Conservation (phyloP, 768 basidiomycete species). For the Amanita pallidorosea region DNA sequence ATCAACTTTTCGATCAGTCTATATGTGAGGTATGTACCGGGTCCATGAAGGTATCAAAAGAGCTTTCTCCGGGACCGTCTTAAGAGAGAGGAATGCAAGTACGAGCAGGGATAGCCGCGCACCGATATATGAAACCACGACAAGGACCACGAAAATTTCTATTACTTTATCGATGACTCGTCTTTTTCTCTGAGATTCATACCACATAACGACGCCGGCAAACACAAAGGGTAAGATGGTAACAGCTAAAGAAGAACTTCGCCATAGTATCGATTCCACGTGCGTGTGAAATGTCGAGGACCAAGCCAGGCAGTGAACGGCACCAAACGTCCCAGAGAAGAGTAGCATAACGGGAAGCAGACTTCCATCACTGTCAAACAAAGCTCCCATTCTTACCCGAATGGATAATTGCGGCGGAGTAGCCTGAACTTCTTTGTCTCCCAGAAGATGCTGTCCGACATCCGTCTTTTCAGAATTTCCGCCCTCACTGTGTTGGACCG, state of each 20-base stretch:
- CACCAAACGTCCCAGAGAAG: constrained; percentile 13
- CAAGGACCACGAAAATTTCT: too few relatives aligned
- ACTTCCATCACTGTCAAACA: too few relatives aligned
- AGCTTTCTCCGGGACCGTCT: background rate
- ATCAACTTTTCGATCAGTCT: too few relatives aligned
- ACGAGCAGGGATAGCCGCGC: background rate
- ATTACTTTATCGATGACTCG: too few relatives aligned
- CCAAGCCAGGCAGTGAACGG: constrained; percentile 19
- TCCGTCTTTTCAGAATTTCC: background rate
- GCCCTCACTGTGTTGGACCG: background rate
- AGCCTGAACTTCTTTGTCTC: too few relatives aligned
- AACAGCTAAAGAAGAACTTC: constrained; percentile 11
- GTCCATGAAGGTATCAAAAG: constrained; percentile 1
- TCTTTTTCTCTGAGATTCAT: too few relatives aligned
- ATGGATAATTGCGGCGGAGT: too few relatives aligned
- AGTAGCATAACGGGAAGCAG: too few relatives aligned
- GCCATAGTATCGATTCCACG: constrained; percentile 15
- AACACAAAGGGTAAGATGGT: constrained; percentile 7
- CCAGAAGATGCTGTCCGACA: too few relatives aligned
- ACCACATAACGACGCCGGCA: too few relatives aligned
- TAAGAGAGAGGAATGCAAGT: background rate
- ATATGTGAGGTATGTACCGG: background rate
- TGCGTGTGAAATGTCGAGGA: constrained; percentile 13
- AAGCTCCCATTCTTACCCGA: too few relatives aligned
- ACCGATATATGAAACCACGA: background rate